phyloP scores from a whole-genome alignment of 2,329 filamentous ascomycete species.

The Penicillium sp. region DNA sequence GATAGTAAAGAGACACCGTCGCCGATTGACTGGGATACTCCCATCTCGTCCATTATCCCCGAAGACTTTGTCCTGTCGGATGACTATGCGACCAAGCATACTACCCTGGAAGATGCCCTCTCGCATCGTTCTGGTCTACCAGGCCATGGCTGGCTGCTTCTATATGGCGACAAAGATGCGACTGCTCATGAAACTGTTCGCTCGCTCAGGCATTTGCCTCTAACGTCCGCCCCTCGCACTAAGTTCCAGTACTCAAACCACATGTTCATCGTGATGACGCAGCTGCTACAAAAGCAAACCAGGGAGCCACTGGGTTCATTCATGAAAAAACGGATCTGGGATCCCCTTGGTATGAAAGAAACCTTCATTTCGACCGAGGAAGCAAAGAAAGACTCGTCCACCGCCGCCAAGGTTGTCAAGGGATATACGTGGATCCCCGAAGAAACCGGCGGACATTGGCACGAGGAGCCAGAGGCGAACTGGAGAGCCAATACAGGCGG shows the following conservation, averaged over 20 bases:
- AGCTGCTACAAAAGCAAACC: slow-evolving; percentile 19
- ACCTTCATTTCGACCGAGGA: slow-evolving; percentile 25
- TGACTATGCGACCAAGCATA: slow-evolving; percentile 28
- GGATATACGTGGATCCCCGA: slow-evolving; percentile 25
- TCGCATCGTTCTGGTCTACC: slow-evolving; percentile 37
- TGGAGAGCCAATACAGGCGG: slow-evolving; percentile 21
- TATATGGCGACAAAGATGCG: slow-evolving; percentile 3
- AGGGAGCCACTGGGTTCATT: slow-evolving; percentile 13
- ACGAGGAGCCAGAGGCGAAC: slow-evolving; percentile 17
- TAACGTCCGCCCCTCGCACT: slow-evolving; percentile 21
- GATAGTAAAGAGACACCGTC: slow-evolving; percentile 16
- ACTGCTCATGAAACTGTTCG: slow-evolving; percentile 20
- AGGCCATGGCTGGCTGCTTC: slow-evolving; percentile 15
- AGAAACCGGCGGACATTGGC: slow-evolving; percentile 10
- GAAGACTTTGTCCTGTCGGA: slow-evolving; percentile 36
- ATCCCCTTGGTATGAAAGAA: slow-evolving; percentile 25
- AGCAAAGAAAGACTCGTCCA: slow-evolving; percentile 8
- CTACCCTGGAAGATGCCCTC: slow-evolving; percentile 37
- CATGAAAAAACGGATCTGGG: slow-evolving; percentile 26
- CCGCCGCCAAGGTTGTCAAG: slow-evolving; percentile 10
- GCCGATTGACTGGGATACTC: slow-evolving; percentile 38
- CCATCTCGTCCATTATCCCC: slow-evolving; percentile 37
- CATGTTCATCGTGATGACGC: slow-evolving; percentile 26
- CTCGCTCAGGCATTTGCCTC: slow-evolving; percentile 20
- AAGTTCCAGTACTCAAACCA: slow-evolving; percentile 27